Conservation (phyloP, 169 alveolate genomes). For the Amoebophrya sp. region DNA sequence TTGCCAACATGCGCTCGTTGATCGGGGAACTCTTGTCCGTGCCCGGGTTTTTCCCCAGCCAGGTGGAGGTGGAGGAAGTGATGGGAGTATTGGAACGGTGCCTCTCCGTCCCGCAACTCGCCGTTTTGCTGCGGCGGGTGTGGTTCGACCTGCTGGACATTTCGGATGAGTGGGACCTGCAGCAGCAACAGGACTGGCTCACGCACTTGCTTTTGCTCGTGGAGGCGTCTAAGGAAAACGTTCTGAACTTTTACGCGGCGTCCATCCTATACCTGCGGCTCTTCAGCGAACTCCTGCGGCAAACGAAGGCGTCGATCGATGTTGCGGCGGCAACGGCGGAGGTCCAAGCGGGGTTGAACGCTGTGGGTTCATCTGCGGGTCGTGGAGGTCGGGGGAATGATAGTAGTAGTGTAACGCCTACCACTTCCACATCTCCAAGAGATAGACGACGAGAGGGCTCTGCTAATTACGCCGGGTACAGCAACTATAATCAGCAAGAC, state of each 20-base stretch:
- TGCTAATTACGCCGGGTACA: too few species aligned
- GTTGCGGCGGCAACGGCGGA: too few species aligned
- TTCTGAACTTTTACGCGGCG: neutral
- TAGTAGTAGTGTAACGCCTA: too few species aligned
- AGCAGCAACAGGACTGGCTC: neutral
- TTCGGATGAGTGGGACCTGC: neutral
- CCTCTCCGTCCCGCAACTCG: neutral
- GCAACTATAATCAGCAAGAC: too few species aligned
- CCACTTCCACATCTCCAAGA: too few species aligned
- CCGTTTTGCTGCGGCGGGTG: neutral
- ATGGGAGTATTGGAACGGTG: neutral
- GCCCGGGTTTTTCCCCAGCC: neutral
- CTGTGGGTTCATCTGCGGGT: too few species aligned
- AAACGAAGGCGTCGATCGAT: neutral
- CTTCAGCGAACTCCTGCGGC: neutral
- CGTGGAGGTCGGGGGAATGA: too few species aligned
- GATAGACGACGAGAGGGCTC: too few species aligned
- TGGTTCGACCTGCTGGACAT: conserved; percentile 2
- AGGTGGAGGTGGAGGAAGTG: neutral
- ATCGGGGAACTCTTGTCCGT: neutral
- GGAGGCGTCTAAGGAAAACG: neutral
- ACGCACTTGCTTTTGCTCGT: neutral
- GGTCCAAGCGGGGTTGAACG: too few species aligned
- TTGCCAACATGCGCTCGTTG: neutral
- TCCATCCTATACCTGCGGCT: neutral